Evolutionary conservation across 2,329 filamentous ascomycete species (phyloP), one percentile per base, ranked within the genome.

Genomic region (Helotiales sp.): DNA sequence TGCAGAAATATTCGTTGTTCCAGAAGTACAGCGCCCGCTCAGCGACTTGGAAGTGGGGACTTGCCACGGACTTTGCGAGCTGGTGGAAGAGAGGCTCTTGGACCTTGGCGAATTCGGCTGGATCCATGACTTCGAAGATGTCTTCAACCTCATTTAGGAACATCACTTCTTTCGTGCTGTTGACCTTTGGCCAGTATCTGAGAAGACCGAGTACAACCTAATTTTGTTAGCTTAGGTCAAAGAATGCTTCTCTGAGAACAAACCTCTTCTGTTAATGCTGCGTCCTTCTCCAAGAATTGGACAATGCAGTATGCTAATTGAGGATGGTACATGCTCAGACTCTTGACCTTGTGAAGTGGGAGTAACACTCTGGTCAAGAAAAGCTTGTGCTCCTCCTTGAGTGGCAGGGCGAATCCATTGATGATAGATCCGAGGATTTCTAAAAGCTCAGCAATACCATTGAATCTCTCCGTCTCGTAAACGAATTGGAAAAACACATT

Each of bases 1-100:
- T 99, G 85, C 96, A 99, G 82, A 99, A 99, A 80, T 99, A 99
- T 80, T 99, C 96, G 77, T 99, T 99, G 85, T 99, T 99, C 96
- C 96, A 99, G 83, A 99, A 99, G 82, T 99, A 99, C 30, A 99
- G 86, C 5, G 96, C 96, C 72, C 96, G 89, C 82, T 99, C 96
- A 20, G 96, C 96, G 66, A 99, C 96, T 84, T 99, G 96, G 83
- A 99, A 99, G 80, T 99, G 96, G 58, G 96, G 96, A 78, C 96
- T 99, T 59, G 96, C 95, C 49, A 99, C 96, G 2, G 96, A 98
- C 80, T 98, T 99, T 72, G 96, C 94, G 72, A 99, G 85, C 79
- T 99, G 96, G 75, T 97, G 93, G 85, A 99, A 99, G 45, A 99
- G 83, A 58, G 96, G 95, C 77, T 98, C 96, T 79, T 99, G 96